A percentile compares a stretch with the other conserved stretches of the same genome.
Conservation (phyloP, 768 basidiomycete species). For the Artomyces pyxidatus region DNA sequence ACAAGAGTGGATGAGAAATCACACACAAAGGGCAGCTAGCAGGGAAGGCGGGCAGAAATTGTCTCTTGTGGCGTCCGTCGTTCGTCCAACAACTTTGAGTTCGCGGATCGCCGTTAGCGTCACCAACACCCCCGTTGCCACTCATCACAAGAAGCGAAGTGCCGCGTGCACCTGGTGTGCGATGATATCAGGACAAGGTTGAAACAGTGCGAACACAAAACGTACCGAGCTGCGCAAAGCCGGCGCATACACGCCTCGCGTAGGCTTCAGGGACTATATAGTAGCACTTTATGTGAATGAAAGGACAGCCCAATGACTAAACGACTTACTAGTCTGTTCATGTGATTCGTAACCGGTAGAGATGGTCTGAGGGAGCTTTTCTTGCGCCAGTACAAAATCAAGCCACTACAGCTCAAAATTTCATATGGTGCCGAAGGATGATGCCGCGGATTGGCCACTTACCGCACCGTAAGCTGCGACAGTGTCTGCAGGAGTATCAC, state of each 20-base stretch:
- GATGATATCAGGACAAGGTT: not conserved
- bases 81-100: slow-evolving; percentile 51
- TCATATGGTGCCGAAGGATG: not conserved
- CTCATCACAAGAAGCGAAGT: slow-evolving; percentile 58
- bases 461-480: slow-evolving; percentile 45
- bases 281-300: slow-evolving; percentile 7
- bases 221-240: slow-evolving; percentile 54
- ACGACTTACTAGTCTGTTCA: slow-evolving; percentile 50
- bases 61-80: slow-evolving; percentile 43
- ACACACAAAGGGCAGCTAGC: slow-evolving; percentile 36
- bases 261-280: slow-evolving; percentile 45
- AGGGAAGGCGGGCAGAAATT: slow-evolving; percentile 51
- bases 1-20: no score
- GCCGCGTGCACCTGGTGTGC: slow-evolving; percentile 50
- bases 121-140: slow-evolving; percentile 68
- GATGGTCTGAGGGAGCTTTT: slow-evolving; percentile 46
- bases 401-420: slow-evolving; percentile 42
- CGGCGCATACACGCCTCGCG: slow-evolving; percentile 46
- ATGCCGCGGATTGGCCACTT: slow-evolving; percentile 9
- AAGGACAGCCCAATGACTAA: slow-evolving; percentile 32
- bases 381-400: slow-evolving; percentile 44
- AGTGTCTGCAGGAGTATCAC: slow-evolving; percentile 27
- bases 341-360: slow-evolving; percentile 69
- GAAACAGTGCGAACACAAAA: not conserved
- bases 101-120: slow-evolving; percentile 42